Evolutionary conservation across 352 stramenopile species (phyloP).

Genomic region (Globisporangium nunn): DNA sequence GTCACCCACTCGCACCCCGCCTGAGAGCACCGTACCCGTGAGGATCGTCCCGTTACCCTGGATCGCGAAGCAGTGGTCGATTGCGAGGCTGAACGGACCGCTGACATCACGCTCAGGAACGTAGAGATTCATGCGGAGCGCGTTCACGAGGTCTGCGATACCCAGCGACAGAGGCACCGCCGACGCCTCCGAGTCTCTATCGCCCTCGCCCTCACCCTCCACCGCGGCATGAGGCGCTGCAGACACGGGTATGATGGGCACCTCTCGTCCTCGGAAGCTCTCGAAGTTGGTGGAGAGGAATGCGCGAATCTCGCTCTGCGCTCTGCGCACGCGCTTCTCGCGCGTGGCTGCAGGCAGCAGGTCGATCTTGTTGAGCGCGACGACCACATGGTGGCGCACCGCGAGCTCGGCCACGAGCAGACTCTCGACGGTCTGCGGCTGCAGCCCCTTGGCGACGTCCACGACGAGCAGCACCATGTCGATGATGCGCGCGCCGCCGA

Average conservation of each 20-base stretch:
- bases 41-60: slow-evolving; percentile 97
- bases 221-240: slow-evolving; percentile 25
- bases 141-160: slow-evolving; percentile 60
- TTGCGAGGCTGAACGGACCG: slow-evolving; percentile 88
- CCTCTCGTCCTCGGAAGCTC: slow-evolving; percentile 9
- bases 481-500: slow-evolving; percentile 98
- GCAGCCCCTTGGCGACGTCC: slow-evolving; percentile 95
- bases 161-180: slow-evolving; percentile 26
- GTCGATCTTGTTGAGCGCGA: slow-evolving; percentile 97
- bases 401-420: slow-evolving; percentile 94
- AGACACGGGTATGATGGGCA: slow-evolving; percentile 85
- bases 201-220: not conserved
- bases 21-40: slow-evolving; percentile 91
- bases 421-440: slow-evolving; percentile 98
- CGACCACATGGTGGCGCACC: slow-evolving; percentile 84
- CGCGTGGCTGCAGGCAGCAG: slow-evolving; percentile 77
- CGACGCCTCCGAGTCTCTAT: not conserved
- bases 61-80: slow-evolving; percentile 98
- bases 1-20: slow-evolving; percentile 85
- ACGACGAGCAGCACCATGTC: slow-evolving; percentile 97
- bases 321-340: slow-evolving; percentile 43
- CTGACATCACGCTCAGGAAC: slow-evolving; percentile 30
- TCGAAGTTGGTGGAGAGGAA: slow-evolving; percentile 23
- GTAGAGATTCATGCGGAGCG: slow-evolving; percentile 27
- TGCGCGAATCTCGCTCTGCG: slow-evolving; percentile 57